Evolutionary conservation across 2,329 filamentous ascomycete species (phyloP).

Genomic region (Hymenoscyphus fructigenus): DNA sequence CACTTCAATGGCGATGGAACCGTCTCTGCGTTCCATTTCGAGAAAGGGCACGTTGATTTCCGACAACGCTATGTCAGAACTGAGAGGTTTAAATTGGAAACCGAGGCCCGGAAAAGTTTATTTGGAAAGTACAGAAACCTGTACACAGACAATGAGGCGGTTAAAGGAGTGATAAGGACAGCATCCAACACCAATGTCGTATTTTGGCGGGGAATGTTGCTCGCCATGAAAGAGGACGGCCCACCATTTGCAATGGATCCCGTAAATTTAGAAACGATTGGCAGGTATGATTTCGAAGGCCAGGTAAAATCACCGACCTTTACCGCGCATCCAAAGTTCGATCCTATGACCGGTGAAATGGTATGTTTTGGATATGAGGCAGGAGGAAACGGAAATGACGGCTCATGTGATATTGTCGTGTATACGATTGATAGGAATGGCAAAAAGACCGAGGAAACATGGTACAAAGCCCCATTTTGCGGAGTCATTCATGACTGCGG

Average conservation of each 20-base stretch:
- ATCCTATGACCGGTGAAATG: conserved; percentile 52
- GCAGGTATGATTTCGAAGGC: conserved; percentile 50
- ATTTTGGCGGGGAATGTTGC: conserved; percentile 54
- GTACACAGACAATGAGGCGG: conserved; percentile 54
- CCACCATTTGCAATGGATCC: conserved; percentile 51
- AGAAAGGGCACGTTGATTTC: conserved; percentile 36
- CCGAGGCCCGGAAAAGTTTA: conserved; percentile 34
- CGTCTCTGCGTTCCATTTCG: conserved; percentile 36
- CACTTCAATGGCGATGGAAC: conserved; percentile 37
- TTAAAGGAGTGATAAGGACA: conserved; percentile 54
- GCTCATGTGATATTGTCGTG: conserved; percentile 44
- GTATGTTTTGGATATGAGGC: conserved; percentile 52
- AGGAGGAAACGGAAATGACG: conserved; percentile 45
- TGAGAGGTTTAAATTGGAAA: conserved; percentile 34
- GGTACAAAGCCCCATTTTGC: conserved; percentile 50
- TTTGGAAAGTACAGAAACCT: conserved; percentile 59
- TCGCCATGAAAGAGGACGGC: conserved; percentile 54
- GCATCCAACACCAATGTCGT: conserved; percentile 61
- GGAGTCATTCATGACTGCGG: conserved; percentile 55
- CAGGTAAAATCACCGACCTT: conserved; percentile 49
- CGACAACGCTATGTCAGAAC: conserved; percentile 37
- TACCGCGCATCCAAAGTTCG: conserved; percentile 53
- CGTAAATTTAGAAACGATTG: conserved; percentile 49
- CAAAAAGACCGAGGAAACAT: conserved; percentile 46
- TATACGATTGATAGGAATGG: conserved; percentile 48